A percentile compares a stretch with the other conserved stretches of the same genome.
Evolutionary conservation across 1,139 yeast genomes (phyloP).

Genomic region (Debaryomycetaceae sp.): DNA sequence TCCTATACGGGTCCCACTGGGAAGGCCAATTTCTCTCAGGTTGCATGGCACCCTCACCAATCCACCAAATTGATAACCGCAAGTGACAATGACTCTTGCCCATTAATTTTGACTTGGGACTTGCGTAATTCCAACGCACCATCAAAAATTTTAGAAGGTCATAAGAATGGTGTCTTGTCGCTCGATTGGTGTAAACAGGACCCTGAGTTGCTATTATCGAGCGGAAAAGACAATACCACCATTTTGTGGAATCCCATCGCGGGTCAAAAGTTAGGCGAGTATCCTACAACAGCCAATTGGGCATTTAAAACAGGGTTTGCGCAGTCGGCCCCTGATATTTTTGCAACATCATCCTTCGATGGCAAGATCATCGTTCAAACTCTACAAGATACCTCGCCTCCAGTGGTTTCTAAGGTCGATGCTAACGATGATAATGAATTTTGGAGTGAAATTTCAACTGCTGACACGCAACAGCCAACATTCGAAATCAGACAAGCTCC

Average conservation of each 20-base stretch:
- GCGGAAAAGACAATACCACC: conserved; percentile 90
- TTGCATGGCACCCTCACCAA: conserved; percentile 81
- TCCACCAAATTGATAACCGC: conserved; percentile 88
- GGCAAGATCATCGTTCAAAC: conserved; percentile 83
- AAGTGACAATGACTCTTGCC: conserved; percentile 74
- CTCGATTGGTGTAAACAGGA: conserved; percentile 93
- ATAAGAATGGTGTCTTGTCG: conserved; percentile 82
- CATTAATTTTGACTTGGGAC: conserved; percentile 89
- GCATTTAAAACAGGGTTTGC: conserved; percentile 85
- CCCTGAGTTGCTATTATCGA: conserved; percentile 70
- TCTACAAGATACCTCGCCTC: conserved; percentile 75
- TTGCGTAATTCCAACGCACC: conserved; percentile 91
- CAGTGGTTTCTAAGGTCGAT: conserved; percentile 42
- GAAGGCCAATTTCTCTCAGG: conserved; percentile 64
- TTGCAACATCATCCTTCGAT: conserved; percentile 92
- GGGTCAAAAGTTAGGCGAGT: conserved; percentile 73
- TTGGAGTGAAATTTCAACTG: conserved; percentile 76
- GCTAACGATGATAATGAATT: conserved; percentile 64
- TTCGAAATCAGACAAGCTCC: conserved; percentile 80
- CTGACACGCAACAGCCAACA: conserved; percentile 72
- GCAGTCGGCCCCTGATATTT: conserved; percentile 81
- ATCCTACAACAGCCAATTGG: conserved; percentile 94
- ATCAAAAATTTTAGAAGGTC: conserved; percentile 71
- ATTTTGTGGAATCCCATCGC: conserved; percentile 84
- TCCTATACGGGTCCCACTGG: conserved; percentile 55